phyloP scores from a whole-genome alignment of 192 early-diverging fungal species.

The Backusella circina region DNA sequence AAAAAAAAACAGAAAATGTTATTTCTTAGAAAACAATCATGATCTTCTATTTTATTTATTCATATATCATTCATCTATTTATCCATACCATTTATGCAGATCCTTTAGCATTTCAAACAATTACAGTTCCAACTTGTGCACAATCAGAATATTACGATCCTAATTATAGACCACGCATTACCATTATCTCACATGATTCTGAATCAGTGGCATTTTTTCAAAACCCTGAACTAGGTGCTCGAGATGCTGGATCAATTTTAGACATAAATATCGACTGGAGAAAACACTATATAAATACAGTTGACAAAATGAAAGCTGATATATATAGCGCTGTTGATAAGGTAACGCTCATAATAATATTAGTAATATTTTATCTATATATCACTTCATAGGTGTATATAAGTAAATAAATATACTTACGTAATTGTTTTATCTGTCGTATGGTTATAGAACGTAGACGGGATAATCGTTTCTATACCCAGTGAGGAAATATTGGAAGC shows the following conservation, averaged over 20 bases:
- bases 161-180: conserved; percentile 1
- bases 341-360: background rate
- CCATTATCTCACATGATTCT: conserved; percentile 15
- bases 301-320: background rate
- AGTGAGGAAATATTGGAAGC: background rate
- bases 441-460: conserved; percentile 1
- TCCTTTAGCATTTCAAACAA: background rate
- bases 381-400: background rate
- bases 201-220: conserved; percentile 9
- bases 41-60: background rate
- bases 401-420: background rate
- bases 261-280: conserved; percentile 14
- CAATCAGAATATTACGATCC: background rate
- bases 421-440: background rate
- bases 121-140: background rate
- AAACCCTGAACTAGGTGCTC: conserved; percentile 17
- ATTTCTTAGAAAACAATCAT: background rate
- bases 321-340: conserved; percentile 9
- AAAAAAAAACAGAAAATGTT: background rate
- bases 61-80: background rate
- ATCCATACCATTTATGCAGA: background rate
- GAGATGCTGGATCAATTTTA: conserved; percentile 14
- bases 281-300: background rate
- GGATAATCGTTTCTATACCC: conserved; percentile 20
- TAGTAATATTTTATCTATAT: background rate